Conservation (phyloP, 78 protist genomes). For the Isochrysis galbana region DNA sequence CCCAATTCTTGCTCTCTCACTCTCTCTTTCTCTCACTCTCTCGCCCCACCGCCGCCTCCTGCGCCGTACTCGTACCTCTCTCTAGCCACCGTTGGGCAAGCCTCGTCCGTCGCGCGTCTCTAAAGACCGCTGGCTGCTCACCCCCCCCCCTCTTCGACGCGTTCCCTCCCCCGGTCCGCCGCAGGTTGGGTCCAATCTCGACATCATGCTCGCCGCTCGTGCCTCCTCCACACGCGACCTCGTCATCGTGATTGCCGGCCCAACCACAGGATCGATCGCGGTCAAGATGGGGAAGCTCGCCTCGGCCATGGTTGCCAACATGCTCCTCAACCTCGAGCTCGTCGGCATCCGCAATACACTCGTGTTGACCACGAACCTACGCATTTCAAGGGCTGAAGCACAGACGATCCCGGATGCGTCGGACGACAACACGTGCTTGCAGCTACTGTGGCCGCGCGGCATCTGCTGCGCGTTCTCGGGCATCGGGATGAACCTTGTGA, state of each 20-base stretch:
- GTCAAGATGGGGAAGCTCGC: background rate
- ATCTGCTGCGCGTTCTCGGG: conserved; percentile 8
- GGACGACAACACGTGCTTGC: background rate
- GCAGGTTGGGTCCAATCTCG: too few species aligned
- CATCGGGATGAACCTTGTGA: background rate
- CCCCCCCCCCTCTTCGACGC: too few species aligned
- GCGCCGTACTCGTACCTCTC: too few species aligned
- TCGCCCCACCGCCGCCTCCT: too few species aligned
- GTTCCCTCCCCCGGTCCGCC: too few species aligned
- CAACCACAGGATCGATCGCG: background rate
- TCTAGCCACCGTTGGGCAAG: too few species aligned
- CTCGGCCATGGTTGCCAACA: background rate
- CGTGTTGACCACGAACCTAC: background rate
- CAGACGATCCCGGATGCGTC: background rate
- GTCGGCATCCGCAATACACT: background rate
- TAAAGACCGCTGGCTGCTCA: too few species aligned
- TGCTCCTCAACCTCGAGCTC: background rate
- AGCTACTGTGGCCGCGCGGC: background rate
- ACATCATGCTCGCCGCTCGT: background rate
- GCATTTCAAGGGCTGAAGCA: too few species aligned
- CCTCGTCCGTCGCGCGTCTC: too few species aligned
- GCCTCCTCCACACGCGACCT: background rate
- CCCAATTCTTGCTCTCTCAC: too few species aligned
- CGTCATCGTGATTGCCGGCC: background rate
- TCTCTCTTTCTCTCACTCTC: too few species aligned